Percentiles rank a stretch among this genome's conserved stretches.
Conservation (phyloP, 345 rosid species). For the Melaleuca quinquenervia region DNA sequence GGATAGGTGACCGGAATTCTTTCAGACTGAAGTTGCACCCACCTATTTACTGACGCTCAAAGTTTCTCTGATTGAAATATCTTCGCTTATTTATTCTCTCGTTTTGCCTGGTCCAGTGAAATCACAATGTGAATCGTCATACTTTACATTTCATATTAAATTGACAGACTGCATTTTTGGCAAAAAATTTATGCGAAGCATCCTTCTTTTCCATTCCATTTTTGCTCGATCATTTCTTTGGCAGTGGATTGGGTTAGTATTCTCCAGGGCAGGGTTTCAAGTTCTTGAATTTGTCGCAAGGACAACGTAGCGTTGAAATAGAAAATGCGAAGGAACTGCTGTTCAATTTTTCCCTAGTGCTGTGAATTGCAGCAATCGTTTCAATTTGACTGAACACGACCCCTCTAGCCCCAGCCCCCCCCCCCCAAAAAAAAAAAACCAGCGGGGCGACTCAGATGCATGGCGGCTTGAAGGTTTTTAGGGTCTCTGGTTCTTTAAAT, state of each 20-base stretch:
- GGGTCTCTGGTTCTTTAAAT: background rate
- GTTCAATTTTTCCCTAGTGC: background rate
- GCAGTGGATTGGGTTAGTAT: background rate
- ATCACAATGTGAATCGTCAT: background rate
- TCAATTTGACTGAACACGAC: background rate
- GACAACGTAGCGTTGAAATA: background rate
- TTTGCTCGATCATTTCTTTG: background rate
- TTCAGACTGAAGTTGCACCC: background rate
- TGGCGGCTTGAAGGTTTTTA: background rate
- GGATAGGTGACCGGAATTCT: background rate
- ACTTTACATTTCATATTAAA: background rate
- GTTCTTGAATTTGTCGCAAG: background rate
- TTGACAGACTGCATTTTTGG: background rate
- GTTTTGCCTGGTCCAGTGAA: background rate
- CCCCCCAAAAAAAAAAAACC: no score
- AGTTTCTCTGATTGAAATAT: background rate
- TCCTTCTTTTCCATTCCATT: background rate
- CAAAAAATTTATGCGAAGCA: background rate
- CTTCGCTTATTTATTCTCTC: background rate
- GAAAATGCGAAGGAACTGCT: background rate
- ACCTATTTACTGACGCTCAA: background rate
- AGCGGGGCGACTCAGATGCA: background rate
- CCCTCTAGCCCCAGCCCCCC: no score
- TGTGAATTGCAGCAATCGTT: background rate
- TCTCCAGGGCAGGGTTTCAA: background rate